phyloP scores from a whole-genome alignment of 225 moss, liverwort and hornwort species.

The Takakia lepidozioides region DNA sequence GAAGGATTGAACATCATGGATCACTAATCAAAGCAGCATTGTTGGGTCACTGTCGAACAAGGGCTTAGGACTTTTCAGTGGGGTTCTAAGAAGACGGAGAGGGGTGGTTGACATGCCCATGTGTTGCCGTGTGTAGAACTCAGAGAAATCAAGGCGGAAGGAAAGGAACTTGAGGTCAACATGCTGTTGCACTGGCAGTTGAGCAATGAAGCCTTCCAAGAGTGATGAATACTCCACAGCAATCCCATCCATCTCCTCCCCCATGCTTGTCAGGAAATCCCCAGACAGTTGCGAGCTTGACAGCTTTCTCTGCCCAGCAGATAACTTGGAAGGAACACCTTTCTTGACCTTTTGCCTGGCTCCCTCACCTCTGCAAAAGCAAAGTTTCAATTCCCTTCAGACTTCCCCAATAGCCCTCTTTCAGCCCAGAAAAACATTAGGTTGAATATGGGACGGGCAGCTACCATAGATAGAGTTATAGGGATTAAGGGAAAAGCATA shows the following conservation, averaged over 20 bases:
- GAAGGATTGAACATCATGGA: no score
- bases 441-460: no score
- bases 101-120: slow-evolving; percentile 83
- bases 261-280: slow-evolving; percentile 69
- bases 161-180: slow-evolving; percentile 97
- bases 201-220: slow-evolving; percentile 86
- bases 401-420: no score
- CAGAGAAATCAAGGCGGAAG: slow-evolving; percentile 94
- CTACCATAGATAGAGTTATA: no score
- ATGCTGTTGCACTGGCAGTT: slow-evolving; percentile 92
- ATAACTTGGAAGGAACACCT: slow-evolving; percentile 29
- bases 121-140: slow-evolving; percentile 93
- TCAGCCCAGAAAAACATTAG: no score
- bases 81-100: slow-evolving; percentile 41
- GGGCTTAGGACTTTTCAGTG: slow-evolving; percentile 37
- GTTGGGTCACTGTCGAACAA: no score
- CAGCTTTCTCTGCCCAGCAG: slow-evolving; percentile 38
- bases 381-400: no score
- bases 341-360: slow-evolving; percentile 52
- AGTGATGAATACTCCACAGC: slow-evolving; percentile 90
- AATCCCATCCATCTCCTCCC: slow-evolving; percentile 98
- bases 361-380: slow-evolving; percentile 58
- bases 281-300: slow-evolving; percentile 65
- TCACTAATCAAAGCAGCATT: no score
- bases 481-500: slow-evolving; percentile 20